phyloP scores from a whole-genome alignment of 2,329 filamentous ascomycete species.

The Macroventuria anomochaeta region DNA sequence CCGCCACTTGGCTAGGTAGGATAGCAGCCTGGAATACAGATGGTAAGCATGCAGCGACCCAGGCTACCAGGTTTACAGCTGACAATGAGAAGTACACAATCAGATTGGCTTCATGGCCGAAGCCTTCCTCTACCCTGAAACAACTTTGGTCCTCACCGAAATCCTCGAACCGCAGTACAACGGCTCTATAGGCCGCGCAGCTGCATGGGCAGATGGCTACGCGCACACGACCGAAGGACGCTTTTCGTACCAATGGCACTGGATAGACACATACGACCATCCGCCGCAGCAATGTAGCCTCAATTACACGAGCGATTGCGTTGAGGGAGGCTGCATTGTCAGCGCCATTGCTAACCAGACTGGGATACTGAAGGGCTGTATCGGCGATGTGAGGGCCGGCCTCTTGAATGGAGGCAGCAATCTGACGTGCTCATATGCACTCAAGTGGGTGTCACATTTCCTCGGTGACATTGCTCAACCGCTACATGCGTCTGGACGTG shows the following conservation, averaged over 20 bases:
- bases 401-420: conserved; percentile 36
- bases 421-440: conserved; percentile 49
- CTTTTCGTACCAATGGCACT: conserved; percentile 53
- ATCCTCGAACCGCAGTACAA: conserved; percentile 51
- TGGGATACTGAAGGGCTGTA: conserved; percentile 46
- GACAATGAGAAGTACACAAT: conserved; percentile 44
- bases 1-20: conserved; percentile 20
- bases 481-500: conserved; percentile 49
- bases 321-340: conserved; percentile 50
- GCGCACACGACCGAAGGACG: conserved; percentile 49
- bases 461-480: conserved; percentile 53
- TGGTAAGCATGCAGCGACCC: conserved; percentile 22
- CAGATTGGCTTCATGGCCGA: conserved; percentile 52
- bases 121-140: conserved; percentile 43
- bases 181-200: conserved; percentile 48
- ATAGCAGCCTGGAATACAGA: conserved; percentile 43
- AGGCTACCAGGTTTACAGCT: not conserved
- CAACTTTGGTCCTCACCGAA: conserved; percentile 39
- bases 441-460: conserved; percentile 53
- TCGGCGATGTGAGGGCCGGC: conserved; percentile 38
- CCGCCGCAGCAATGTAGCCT: conserved; percentile 45
- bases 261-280: conserved; percentile 48
- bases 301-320: conserved; percentile 48
- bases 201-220: conserved; percentile 51
- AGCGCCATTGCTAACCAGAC: conserved; percentile 53